Percentiles rank a stretch among this genome's conserved stretches.
Evolutionary conservation across 202 grass and related monocot species (phyloP).

Genomic region (Elaeis oleifera): DNA sequence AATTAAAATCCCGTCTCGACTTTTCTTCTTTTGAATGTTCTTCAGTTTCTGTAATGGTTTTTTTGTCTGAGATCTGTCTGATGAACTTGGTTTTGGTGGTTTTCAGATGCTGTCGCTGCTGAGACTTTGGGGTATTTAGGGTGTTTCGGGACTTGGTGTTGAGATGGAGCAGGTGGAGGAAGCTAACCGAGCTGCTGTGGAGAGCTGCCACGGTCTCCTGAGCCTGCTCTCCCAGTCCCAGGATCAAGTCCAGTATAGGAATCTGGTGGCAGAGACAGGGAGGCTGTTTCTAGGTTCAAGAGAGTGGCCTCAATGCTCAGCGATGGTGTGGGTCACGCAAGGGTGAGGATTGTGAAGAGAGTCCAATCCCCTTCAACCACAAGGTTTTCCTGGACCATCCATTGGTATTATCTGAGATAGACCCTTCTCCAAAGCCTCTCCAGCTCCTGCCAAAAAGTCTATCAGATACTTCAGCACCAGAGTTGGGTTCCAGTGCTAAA

Average conservation of each 20-base stretch:
- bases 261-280: slow-evolving; percentile 46
- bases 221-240: slow-evolving; percentile 43
- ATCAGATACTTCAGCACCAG: slow-evolving; percentile 9
- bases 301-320: slow-evolving; percentile 65
- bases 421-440: slow-evolving; percentile 11
- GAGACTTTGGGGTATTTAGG: not conserved
- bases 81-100: not conserved
- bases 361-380: slow-evolving; percentile 25
- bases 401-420: slow-evolving; percentile 19
- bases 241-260: slow-evolving; percentile 34
- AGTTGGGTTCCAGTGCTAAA: slow-evolving; percentile 26
- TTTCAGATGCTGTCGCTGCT: not conserved
- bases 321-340: slow-evolving; percentile 66
- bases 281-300: slow-evolving; percentile 57
- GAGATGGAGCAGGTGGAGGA: slow-evolving; percentile 72
- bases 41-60: no score
- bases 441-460: slow-evolving; percentile 15
- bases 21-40: not conserved
- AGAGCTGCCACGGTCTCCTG: slow-evolving; percentile 70
- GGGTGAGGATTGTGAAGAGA: slow-evolving; percentile 42
- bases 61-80: not conserved
- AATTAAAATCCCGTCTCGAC: not conserved
- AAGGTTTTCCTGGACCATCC: slow-evolving; percentile 56
- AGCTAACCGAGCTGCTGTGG: slow-evolving; percentile 60
- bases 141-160: not conserved